Percentiles rank a stretch among this genome's conserved stretches.
Evolutionary conservation across 2,329 filamentous ascomycete genomes (phyloP).

Genomic region (Verticillium nubilum): DNA sequence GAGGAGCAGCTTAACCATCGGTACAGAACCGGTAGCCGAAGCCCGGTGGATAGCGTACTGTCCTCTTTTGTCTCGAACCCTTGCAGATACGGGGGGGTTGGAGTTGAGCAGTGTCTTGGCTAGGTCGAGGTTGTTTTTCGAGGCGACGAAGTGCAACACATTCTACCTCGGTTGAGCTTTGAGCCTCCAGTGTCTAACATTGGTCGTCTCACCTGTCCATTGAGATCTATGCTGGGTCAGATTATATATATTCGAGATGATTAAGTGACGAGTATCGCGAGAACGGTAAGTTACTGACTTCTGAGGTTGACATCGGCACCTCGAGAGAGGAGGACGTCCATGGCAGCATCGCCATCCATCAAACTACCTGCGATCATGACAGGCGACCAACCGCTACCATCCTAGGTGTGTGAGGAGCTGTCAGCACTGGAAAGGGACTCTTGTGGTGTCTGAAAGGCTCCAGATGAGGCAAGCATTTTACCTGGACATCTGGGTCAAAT

Average conservation of each 20-base stretch:
- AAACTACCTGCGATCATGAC: constrained; percentile 78
- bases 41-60: constrained; percentile 89
- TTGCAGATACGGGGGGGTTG: constrained; percentile 65
- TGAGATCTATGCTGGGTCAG: constrained; percentile 43
- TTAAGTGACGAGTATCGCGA: neutral
- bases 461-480: constrained; percentile 23
- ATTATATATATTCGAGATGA: neutral
- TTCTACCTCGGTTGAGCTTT: constrained; percentile 47
- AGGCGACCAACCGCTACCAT: constrained; percentile 76
- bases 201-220: constrained; percentile 48
- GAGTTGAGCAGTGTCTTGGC: constrained; percentile 71
- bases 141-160: constrained; percentile 84
- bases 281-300: constrained; percentile 47
- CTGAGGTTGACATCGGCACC: constrained; percentile 69
- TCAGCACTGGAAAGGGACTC: neutral
- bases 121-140: constrained; percentile 80
- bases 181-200: neutral
- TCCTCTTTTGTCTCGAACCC: constrained; percentile 79
- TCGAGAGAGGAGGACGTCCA: constrained; percentile 62
- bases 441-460: neutral
- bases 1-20: constrained; percentile 76
- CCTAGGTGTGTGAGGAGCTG: constrained; percentile 33
- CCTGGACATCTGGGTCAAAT: constrained; percentile 81
- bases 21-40: constrained; percentile 82
- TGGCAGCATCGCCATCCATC: constrained; percentile 63